Evolutionary conservation across 116 monocot species (phyloP).

Genomic region (Thalassia testudinum): DNA sequence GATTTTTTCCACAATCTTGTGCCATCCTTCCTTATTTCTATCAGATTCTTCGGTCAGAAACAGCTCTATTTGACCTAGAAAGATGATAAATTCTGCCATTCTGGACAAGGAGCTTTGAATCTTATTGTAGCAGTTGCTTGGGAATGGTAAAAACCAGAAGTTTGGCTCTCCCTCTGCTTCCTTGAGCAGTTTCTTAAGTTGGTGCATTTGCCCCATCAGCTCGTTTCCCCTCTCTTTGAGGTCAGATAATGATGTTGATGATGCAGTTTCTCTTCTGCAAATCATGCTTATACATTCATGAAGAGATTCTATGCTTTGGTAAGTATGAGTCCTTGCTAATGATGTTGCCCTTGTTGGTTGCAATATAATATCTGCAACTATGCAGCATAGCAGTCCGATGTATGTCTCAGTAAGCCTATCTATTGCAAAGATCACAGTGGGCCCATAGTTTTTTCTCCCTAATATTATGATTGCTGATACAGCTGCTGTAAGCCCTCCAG

Average conservation of each 20-base stretch:
- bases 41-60: conserved; percentile 7
- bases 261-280: no score
- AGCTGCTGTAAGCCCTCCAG: conserved; percentile 25
- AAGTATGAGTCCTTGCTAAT: conserved; percentile 22
- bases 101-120: conserved; percentile 22
- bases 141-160: conserved; percentile 55
- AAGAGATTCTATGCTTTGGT: conserved; percentile 9
- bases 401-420: conserved; percentile 45
- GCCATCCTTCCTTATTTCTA: conserved; percentile 3
- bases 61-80: conserved; percentile 16
- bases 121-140: conserved; percentile 20
- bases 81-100: conserved; percentile 28
- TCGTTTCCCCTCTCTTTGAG: conserved; percentile 6
- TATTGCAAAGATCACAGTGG: conserved; percentile 31
- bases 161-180: conserved; percentile 54
- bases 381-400: conserved; percentile 41
- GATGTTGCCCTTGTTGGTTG: conserved; percentile 51
- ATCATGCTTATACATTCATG: conserved; percentile 11
- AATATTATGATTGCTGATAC: conserved; percentile 41
- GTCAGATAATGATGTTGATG: not conserved
- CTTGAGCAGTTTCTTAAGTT: conserved; percentile 15
- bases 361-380: conserved; percentile 31
- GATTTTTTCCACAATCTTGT: conserved; percentile 8
- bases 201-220: conserved; percentile 5
- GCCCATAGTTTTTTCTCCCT: conserved; percentile 38